Evolutionary conservation across 2,329 filamentous ascomycete species (phyloP).

Genomic region (Setomelanomma holmii): DNA sequence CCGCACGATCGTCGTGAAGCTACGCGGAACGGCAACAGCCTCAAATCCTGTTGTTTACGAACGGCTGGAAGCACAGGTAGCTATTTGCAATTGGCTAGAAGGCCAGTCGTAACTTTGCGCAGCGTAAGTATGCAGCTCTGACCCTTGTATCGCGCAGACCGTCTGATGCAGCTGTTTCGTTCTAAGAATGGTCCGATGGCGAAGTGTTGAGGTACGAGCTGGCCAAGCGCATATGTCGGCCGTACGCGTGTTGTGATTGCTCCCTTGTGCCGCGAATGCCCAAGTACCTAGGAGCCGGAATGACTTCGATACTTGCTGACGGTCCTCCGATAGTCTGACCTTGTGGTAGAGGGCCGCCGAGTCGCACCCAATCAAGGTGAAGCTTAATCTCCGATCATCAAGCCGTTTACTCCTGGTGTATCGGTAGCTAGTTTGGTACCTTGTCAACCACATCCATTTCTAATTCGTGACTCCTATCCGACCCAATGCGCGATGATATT

Average conservation of each 20-base stretch:
- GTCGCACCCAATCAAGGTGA: neutral
- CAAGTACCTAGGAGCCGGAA: neutral
- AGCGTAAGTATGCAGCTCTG: neutral
- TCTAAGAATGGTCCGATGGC: neutral
- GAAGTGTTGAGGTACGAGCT: neutral
- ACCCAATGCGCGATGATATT: too few relatives aligned
- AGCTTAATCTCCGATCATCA: neutral
- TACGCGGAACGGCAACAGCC: neutral
- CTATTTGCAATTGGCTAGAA: neutral
- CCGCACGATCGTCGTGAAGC: neutral
- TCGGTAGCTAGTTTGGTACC: too few relatives aligned
- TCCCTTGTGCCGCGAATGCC: neutral
- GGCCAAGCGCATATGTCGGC: neutral
- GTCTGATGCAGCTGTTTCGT: neutral
- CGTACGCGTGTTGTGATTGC: neutral
- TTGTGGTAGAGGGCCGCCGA: neutral
- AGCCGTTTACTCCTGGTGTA: too few relatives aligned
- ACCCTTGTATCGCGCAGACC: neutral
- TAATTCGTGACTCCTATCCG: too few relatives aligned
- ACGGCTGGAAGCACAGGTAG: neutral
- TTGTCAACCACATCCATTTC: too few relatives aligned
- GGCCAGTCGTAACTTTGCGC: neutral
- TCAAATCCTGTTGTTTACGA: neutral
- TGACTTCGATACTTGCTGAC: too few relatives aligned
- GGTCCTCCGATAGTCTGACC: neutral